Evolutionary conservation across 208 protist genomes (phyloP).

Genomic region (Dictyostelium gargantuum): DNA sequence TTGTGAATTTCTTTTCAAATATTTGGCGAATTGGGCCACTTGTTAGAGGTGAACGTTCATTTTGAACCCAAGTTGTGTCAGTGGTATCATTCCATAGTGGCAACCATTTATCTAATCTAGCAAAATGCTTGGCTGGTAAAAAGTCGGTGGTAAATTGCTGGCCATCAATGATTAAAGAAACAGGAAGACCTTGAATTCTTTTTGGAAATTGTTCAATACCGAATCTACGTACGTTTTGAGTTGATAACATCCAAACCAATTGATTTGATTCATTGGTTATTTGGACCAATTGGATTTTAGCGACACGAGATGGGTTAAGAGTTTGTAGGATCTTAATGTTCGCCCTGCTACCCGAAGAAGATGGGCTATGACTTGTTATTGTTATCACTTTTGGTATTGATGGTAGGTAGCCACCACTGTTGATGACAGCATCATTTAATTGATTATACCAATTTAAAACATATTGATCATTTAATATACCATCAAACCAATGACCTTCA

Average conservation of each 20-base stretch:
- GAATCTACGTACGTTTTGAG: slow-evolving; percentile 44
- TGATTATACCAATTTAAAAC: neutral
- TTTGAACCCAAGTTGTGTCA: neutral
- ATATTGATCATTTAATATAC: neutral
- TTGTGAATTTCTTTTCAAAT: slow-evolving; percentile 37
- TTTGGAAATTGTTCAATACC: neutral
- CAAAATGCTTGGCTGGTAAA: neutral
- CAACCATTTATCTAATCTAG: neutral
- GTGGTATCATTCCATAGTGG: neutral
- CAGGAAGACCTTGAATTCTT: neutral
- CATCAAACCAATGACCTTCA: slow-evolving; percentile 23
- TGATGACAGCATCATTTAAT: neutral
- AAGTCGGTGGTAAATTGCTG: neutral
- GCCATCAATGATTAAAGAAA: neutral
- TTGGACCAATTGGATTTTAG: neutral
- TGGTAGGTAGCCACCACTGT: neutral
- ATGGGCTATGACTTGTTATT: neutral
- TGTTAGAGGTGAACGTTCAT: neutral
- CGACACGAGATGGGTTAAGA: neutral
- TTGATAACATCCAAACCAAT: neutral
- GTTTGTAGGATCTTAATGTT: slow-evolving; percentile 4
- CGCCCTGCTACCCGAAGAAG: neutral
- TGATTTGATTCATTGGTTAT: neutral
- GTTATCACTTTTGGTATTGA: slow-evolving; percentile 10
- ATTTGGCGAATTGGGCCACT: slow-evolving; percentile 30